These are phyloP conservation scores for Plasmodium cynomolgi DNA, from an alignment of 169 alveolate genomes.

Conservation along the genomic window DNA sequence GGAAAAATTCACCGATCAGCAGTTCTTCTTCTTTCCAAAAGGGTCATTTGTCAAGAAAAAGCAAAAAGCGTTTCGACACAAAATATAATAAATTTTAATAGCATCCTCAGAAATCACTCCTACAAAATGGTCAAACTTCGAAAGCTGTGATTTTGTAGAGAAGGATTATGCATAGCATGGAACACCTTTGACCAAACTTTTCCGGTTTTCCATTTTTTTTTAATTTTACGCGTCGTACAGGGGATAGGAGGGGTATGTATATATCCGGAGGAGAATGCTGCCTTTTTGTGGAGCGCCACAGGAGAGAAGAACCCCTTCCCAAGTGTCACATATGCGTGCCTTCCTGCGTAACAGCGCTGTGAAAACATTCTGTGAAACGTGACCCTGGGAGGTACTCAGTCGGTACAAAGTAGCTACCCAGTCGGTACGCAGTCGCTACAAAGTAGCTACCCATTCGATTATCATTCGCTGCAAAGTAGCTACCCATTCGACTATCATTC, in stretches of 20 bases:
- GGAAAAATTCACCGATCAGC: neutral
- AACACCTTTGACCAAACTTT: neutral
- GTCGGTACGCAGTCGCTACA: too few relatives aligned
- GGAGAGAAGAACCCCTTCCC: neutral
- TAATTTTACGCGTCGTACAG: neutral
- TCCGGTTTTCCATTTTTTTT: neutral
- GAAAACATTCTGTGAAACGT: neutral
- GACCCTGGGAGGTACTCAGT: neutral
- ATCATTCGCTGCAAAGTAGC: neutral
- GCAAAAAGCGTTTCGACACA: neutral
- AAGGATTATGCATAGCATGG: neutral
- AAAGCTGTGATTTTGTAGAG: neutral
- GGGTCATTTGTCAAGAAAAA: neutral
- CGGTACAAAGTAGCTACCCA: too few relatives aligned
- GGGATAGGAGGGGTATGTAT: neutral
- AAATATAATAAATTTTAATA: too few relatives aligned
- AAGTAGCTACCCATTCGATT: neutral
- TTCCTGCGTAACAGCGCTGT: neutral
- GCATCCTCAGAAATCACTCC: neutral
- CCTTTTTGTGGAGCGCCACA: neutral
- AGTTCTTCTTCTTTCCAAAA: neutral
- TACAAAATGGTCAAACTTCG: neutral
- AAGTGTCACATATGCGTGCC: neutral
- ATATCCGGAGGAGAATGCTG: neutral
- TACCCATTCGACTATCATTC: too few relatives aligned